These are phyloP conservation scores for Penicillium brasilianum DNA, from an alignment of 2,329 filamentous ascomycete genomes.

Conservation along the genomic window DNA sequence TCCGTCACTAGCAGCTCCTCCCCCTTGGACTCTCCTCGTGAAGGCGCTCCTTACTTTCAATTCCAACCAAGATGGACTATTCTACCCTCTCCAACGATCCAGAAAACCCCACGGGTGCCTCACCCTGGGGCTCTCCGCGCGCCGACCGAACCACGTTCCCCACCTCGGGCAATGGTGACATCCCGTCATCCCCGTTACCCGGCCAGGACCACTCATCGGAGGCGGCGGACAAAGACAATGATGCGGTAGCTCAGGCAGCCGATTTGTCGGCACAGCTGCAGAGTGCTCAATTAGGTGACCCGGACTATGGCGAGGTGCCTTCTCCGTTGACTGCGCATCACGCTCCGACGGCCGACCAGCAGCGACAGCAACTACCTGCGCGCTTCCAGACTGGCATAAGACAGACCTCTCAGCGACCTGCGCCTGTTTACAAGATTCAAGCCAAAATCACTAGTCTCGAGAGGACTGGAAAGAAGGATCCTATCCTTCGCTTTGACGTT, in stretches of 20 bases:
- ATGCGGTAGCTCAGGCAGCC: constrained; percentile 45
- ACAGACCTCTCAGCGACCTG: constrained; percentile 51
- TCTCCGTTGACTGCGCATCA: constrained; percentile 45
- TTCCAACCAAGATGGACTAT: constrained; percentile 65
- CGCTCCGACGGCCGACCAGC: constrained; percentile 44
- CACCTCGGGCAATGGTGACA: constrained; percentile 41
- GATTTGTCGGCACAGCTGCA: constrained; percentile 51
- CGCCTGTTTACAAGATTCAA: constrained; percentile 81
- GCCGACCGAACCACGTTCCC: constrained; percentile 51
- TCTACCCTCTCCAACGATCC: constrained; percentile 62
- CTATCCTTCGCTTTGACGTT: constrained; percentile 92
- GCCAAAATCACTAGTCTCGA: constrained; percentile 95
- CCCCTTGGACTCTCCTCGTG: constrained; percentile 22
- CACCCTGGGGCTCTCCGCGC: constrained; percentile 68
- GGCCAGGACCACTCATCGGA: constrained; percentile 44
- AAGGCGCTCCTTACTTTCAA: constrained; percentile 27
- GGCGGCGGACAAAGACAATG: constrained; percentile 30
- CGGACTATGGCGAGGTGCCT: constrained; percentile 45
- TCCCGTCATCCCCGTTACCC: constrained; percentile 49
- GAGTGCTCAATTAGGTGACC: constrained; percentile 46
- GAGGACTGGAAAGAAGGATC: constrained; percentile 92
- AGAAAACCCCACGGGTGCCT: constrained; percentile 62
- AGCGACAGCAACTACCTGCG: constrained; percentile 50
- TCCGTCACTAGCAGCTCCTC: constrained; percentile 27
- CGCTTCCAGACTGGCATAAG: constrained; percentile 54